Base-by-base conservation (phyloP, 164 flowering plant species). In the Warburgia ugandensis region DNA sequence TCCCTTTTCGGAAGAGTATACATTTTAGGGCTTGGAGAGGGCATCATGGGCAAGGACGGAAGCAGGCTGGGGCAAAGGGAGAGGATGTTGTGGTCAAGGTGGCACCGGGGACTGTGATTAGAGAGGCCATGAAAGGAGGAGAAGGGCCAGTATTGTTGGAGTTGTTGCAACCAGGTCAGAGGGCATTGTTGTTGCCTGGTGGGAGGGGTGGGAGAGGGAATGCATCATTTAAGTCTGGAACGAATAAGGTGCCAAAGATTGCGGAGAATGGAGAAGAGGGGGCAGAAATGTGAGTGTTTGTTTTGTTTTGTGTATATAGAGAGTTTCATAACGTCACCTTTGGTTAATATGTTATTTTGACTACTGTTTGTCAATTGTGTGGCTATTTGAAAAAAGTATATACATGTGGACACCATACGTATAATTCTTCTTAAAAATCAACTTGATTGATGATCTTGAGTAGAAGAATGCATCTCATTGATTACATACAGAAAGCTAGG, bases 161-260 rank as follows among this genome's bases (percentile, higher is more conserved):
- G 71, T 51, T 92, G 75, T 37, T 88, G 73, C 35, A 66, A 58
- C 91, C 88, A 0, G 96, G 94, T 14, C 89, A 92, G 67, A 69
- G 77, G 68, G 98, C 95, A 0, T 41, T 83, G 60, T 53, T 92
- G 71, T 62, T 92, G 68, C 89, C 88, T 0, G 99, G 99, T 19
- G 99, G 99, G 32, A 75, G 89, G 59, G 99, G 96, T 17, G 99
- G 99, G 25, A 75, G 94, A 59, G 99, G 99, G 21, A 92, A 92
- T 65, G 94, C 95, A 0, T 79, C 99, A 0, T 88, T 92, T 54
- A 92, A 88, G 68, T 73, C 94, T 0, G 87, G 91, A 39, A 65
- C 64, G 0, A 92, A 92, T 55, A 92, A 80, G 77, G 99, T 69
- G 26, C 99, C 99, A 0, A 80, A 68, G 77, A 84, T 92, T 52